Base-by-base conservation (phyloP, 2,329 filamentous ascomycete species). In the Aspergillus chevalieri region DNA sequence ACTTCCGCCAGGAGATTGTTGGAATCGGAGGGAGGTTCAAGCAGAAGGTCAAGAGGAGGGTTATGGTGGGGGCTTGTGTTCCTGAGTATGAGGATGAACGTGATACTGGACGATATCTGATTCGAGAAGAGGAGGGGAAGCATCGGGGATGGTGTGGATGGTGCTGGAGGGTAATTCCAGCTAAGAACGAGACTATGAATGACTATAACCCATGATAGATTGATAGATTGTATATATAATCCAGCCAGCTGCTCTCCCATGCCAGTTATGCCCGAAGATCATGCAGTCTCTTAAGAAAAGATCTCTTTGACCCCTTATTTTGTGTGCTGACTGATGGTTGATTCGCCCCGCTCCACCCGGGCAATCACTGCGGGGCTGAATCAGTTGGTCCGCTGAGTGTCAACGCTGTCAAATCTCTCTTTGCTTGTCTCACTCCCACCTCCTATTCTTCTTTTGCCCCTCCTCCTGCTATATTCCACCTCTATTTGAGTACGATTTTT, bases 61-160 rank as follows among this genome's bases (percentile, higher is more conserved):
- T 94, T 5, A 80, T 79, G 52, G 84, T 96, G 0, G 92, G 91
- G 1, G 87, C 86, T 4, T 89, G 86, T 53, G 92, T 96, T 10
- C 86, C 86, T 53, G 89, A 95, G 65, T 90, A 85, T 72, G 86
- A 88, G 56, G 89, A 92, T 63, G 89, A 94, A 69, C 78, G 80
- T 49, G 79, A 79, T 33, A 77, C 78, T 6, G 82, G 82, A 4
- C 77, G 78, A 50, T 85, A 86, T 57, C 73, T 96, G 22, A 77
- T 78, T 14, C 74, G 85, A 21, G 92, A 97, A 69, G 78, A 84
- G 47, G 75, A 75, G 12, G 87, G 88, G 0, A 69, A 72, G 44
- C 76, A 83, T 49, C 79, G 91, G 52, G 90, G 87, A 64, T 95
- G 89, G 89, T 97, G 91, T 68, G 89, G 87, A 0, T 96, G 92